Conservation (phyloP, 306 rosid species). For the Prunus campanulata region DNA sequence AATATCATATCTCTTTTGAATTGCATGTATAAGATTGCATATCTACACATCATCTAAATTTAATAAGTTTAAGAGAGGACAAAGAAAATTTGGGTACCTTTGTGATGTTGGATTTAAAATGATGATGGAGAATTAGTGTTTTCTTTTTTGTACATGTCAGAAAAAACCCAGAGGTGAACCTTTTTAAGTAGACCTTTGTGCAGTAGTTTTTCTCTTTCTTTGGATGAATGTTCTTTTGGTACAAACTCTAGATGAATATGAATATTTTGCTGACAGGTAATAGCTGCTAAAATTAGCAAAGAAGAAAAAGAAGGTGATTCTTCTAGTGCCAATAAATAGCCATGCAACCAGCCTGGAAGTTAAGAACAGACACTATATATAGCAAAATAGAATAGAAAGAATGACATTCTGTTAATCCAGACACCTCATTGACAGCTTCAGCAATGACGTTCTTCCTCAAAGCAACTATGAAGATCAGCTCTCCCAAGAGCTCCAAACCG, state of each 20-base stretch:
- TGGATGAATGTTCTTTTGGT: no score
- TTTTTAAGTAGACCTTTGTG: no score
- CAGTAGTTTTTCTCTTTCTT: no score
- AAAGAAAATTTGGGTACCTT: no score
- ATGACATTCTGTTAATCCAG: slow-evolving; percentile 12
- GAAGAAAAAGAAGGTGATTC: slow-evolving; percentile 11
- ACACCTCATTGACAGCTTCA: slow-evolving; percentile 34
- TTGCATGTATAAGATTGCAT: neutral
- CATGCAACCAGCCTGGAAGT: slow-evolving; percentile 16
- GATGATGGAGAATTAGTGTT: no score
- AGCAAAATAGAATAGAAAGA: slow-evolving; percentile 20
- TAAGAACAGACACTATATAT: slow-evolving; percentile 31
- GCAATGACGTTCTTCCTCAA: slow-evolving; percentile 18
- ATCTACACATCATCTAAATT: no score
- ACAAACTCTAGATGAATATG: no score
- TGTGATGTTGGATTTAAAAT: no score
- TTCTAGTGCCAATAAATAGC: slow-evolving; percentile 12
- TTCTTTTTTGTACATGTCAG: no score
- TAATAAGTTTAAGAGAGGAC: no score
- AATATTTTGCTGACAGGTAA: neutral
- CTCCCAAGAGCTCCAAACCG: neutral
- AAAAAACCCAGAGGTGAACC: no score
- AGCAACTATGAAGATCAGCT: slow-evolving; percentile 19
- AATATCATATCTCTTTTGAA: neutral
- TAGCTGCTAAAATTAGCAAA: slow-evolving; percentile 30